Base-by-base conservation (phyloP, 1,139 yeast species). In the Spathaspora sp. region DNA sequence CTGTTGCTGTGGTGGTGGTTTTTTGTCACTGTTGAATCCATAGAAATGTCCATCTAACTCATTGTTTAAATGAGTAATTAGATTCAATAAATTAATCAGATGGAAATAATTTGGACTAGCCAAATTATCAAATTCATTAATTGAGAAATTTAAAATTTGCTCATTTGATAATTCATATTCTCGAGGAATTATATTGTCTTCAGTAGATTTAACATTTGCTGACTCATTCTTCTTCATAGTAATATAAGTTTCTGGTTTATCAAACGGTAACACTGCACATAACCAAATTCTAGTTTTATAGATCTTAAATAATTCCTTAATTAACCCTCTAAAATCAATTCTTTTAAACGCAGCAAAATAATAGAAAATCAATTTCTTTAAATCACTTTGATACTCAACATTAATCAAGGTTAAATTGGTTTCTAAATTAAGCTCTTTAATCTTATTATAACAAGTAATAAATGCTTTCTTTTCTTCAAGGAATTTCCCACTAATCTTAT, bases 281-380 rank as follows among this genome's bases (percentile, higher is more conserved):
- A 91, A 80, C 99, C 99, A 95, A 57, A 93, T 93, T 61, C 99
- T 80, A 1, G 98, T 93, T 70, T 93, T 93, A 76, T 90, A 93
- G 50, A 89, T 86, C 59, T 93, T 85, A 73, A 93, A 93, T 52
- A 93, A 72, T 59, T 93, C 98, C 56, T 93, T 86, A 48, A 93
- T 95, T 59, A 95, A 78, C 41, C 88, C 95, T 58, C 99, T 78
- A 65, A 93, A 93, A 65, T 93, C 99, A 51, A 93, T 87, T 57
- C 99, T 76, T 59, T 85, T 85, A 55, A 81, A 82, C 36, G 87
- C 84, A 37, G 86, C 85, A 57, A 69, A 75, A 68, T 93, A 93
- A 64, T 90, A 93, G 63, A 93, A 91, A 2, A 96, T 93, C 60
- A 93, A 76, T 68, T 95, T 93, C 60, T 95, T 84, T 57, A 95